Base-by-base conservation (phyloP, 495 filamentous ascomycete genomes). In the Podospora tetraspora region DNA sequence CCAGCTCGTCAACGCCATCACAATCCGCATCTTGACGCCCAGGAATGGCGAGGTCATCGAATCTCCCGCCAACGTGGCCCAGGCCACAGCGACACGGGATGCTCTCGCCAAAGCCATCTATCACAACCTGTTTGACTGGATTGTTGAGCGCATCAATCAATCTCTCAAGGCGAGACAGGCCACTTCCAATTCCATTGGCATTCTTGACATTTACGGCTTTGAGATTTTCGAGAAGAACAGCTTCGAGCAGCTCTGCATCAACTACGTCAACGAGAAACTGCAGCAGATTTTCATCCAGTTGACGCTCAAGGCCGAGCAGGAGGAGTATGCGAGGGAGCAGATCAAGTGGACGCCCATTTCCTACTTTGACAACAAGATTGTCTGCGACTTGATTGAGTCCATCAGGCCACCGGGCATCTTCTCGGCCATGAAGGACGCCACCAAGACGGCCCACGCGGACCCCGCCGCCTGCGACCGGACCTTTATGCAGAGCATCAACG, bases 211-310 rank as follows among this genome's bases (percentile, higher is more conserved):
- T 69, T 99, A 99, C 79, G 96, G 96, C 19, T 99, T 99, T 73
- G 96, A 99, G 78, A 99, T 99, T 71, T 99, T 99, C 71, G 95
- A 99, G 78, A 92, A 90, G 79, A 99, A 99, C 81, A 97, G 93
- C 68, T 99, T 99, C 73, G 96, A 99, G 79, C 96, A 99, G 82
- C 89, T 99, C 19, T 99, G 96, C 79, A 99, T 99, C 80, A 99
- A 99, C 83, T 99, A 99, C 76, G 96, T 99, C 75, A 99, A 99
- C 80, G 96, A 99, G 79, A 99, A 99, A 79, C 83, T 99, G 60
- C 96, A 99, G 79, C 96, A 99, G 77, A 99, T 99, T 73, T 99
- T 99, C 76, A 99, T 99, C 68, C 96, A 99, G 78, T 84, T 99
- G 68, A 99, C 96, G 0, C 80, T 99, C 61, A 96, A 95, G 81